A percentile compares a stretch with the other conserved stretches of the same genome.
Conservation (phyloP, 169 alveolate species). For the Cystoisospora suis region DNA sequence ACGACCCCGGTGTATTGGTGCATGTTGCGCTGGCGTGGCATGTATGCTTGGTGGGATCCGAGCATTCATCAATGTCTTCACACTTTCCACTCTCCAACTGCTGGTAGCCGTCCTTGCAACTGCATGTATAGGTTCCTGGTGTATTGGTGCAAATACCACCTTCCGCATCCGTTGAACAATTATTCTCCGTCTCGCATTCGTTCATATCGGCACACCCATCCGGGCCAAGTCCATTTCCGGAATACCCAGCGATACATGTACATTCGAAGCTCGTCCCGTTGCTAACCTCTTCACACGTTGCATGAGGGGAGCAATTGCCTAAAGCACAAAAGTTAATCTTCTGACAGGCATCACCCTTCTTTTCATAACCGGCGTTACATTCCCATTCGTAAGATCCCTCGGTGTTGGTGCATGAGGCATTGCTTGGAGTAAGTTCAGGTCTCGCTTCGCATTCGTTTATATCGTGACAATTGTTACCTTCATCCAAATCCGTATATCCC, state of each 20-base stretch:
- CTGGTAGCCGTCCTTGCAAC: slow-evolving; percentile 51
- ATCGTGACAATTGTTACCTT: slow-evolving; percentile 61
- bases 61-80: slow-evolving; percentile 75
- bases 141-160: slow-evolving; percentile 64
- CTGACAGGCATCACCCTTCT: slow-evolving; percentile 41
- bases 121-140: slow-evolving; percentile 60
- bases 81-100: slow-evolving; percentile 44
- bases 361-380: slow-evolving; percentile 67
- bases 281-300: slow-evolving; percentile 59
- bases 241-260: slow-evolving; percentile 41
- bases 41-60: slow-evolving; percentile 46
- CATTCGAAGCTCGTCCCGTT: slow-evolving; percentile 65
- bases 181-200: slow-evolving; percentile 63
- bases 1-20: slow-evolving; percentile 67
- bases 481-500: background rate
- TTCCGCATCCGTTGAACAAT: background rate
- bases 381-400: slow-evolving; percentile 70
- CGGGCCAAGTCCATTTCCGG: slow-evolving; percentile 70
- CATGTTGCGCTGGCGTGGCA: slow-evolving; percentile 70
- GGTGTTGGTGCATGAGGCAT: slow-evolving; percentile 67
- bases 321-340: slow-evolving; percentile 71
- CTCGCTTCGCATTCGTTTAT: slow-evolving; percentile 70
- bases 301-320: slow-evolving; percentile 56
- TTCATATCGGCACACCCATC: slow-evolving; percentile 68
- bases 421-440: background rate